A percentile compares a stretch with the other conserved stretches of the same genome.
Conservation (phyloP, 2,329 filamentous ascomycete species). For the Fusarium solani-melongenae region DNA sequence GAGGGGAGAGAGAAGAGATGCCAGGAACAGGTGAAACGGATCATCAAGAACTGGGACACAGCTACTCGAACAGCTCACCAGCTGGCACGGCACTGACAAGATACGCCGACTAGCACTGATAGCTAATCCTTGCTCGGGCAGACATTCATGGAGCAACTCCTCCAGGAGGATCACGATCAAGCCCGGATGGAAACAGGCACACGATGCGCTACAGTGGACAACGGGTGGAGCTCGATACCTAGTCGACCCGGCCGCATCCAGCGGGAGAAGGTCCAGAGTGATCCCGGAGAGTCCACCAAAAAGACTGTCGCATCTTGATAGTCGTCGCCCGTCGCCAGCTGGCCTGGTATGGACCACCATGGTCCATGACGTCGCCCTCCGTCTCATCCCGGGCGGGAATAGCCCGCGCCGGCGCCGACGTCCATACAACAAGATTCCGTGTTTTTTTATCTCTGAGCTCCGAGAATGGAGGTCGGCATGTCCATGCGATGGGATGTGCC, state of each 20-base stretch:
- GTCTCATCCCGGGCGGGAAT: not conserved
- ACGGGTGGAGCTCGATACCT: conserved; percentile 31
- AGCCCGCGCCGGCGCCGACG: conserved; percentile 2
- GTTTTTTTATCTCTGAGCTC: not conserved
- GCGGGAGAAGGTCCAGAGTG: conserved; percentile 5
- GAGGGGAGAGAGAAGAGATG: not conserved
- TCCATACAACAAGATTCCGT: conserved; percentile 3
- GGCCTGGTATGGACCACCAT: not conserved
- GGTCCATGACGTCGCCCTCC: conserved; percentile 3
- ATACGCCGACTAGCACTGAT: not conserved
- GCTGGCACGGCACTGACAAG: not conserved
- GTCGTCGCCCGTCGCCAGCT: not conserved
- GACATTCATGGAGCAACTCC: conserved; percentile 17
- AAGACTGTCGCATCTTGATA: not conserved
- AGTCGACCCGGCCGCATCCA: conserved; percentile 30
- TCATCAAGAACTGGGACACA: not conserved
- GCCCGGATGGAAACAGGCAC: conserved; percentile 23
- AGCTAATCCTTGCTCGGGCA: conserved; percentile 1
- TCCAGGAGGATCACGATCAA: conserved; percentile 33
- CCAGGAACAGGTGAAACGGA: not conserved
- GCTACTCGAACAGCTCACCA: not conserved
- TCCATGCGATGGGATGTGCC: not conserved
- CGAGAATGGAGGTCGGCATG: conserved; percentile 3
- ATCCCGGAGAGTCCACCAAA: conserved; percentile 1
- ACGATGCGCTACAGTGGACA: conserved; percentile 13